Evolutionary conservation across 2,329 filamentous ascomycete genomes (phyloP).

Genomic region (Dactylellina drechsleri): DNA sequence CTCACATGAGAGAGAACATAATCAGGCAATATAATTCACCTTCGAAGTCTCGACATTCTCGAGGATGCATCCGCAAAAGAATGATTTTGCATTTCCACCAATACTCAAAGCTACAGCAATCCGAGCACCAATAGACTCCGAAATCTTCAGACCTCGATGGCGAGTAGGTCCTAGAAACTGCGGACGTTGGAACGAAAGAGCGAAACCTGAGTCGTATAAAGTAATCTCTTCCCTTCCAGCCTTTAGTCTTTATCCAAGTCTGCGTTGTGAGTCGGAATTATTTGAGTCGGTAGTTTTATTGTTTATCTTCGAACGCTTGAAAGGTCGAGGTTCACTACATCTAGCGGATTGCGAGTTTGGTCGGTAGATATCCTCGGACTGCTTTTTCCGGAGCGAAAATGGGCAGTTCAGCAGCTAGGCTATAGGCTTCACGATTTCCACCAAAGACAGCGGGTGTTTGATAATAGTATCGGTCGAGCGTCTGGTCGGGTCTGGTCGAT

Average conservation of each 20-base stretch:
- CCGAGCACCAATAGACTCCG: no score
- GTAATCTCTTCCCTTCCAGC: background rate
- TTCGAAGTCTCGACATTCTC: constrained; percentile 58
- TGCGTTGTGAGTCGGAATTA: background rate
- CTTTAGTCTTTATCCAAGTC: no score
- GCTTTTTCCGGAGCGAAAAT: background rate
- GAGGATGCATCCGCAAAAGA: constrained; percentile 59
- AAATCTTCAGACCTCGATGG: no score
- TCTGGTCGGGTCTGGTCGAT: constrained; percentile 16
- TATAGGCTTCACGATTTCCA: constrained; percentile 25
- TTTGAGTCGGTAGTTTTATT: constrained; percentile 16
- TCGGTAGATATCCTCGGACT: background rate
- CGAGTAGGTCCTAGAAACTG: no score
- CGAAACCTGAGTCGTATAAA: background rate
- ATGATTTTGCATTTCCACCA: constrained; percentile 55
- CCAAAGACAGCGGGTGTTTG: constrained; percentile 31
- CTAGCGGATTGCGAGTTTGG: constrained; percentile 24
- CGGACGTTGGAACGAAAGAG: background rate
- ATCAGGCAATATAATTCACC: constrained; percentile 36
- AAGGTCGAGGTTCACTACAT: constrained; percentile 36
- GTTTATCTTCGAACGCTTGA: constrained; percentile 8
- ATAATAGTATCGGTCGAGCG: constrained; percentile 8
- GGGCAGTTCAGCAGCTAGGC: background rate
- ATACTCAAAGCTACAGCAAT: constrained; percentile 10
- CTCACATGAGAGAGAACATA: background rate